Conservation (phyloP, 2,329 filamentous ascomycete species). For the Blumeriella jaapii region DNA sequence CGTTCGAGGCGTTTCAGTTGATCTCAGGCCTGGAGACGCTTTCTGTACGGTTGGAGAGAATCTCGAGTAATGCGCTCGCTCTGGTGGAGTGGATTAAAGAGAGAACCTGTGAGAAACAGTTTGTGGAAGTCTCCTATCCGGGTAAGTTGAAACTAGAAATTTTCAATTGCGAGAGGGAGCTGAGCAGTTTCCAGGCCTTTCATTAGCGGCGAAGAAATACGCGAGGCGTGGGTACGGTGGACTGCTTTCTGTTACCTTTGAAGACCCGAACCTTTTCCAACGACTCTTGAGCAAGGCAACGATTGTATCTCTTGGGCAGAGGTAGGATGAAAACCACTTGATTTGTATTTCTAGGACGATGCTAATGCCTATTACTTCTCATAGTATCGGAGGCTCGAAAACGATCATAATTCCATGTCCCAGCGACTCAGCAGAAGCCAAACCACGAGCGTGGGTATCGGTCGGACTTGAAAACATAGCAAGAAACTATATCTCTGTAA, state of each 20-base stretch:
- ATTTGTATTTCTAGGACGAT: not conserved
- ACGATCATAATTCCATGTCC: not conserved
- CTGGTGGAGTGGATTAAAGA: not conserved
- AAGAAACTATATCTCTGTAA: not conserved
- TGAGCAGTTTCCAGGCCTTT: not conserved
- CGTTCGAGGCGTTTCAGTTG: not conserved
- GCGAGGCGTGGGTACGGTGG: not conserved
- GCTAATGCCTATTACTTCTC: not conserved
- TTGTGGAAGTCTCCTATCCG: not conserved
- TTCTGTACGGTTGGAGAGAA: not conserved
- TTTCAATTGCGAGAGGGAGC: not conserved
- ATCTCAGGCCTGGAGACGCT: not conserved
- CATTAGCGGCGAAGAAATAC: not conserved
- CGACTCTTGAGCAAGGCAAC: not conserved
- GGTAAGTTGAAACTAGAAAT: not conserved
- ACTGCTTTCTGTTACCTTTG: not conserved
- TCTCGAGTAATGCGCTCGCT: not conserved
- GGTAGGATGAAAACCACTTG: not conserved
- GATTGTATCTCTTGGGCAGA: not conserved
- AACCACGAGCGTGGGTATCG: not conserved
- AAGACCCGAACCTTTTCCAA: not conserved
- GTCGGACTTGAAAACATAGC: not conserved
- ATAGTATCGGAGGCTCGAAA: not conserved
- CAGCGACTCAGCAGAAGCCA: not conserved
- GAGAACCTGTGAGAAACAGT: not conserved